Conservation (phyloP, 1,139 yeast genomes). For the Saccharomyces hybrid region DNA sequence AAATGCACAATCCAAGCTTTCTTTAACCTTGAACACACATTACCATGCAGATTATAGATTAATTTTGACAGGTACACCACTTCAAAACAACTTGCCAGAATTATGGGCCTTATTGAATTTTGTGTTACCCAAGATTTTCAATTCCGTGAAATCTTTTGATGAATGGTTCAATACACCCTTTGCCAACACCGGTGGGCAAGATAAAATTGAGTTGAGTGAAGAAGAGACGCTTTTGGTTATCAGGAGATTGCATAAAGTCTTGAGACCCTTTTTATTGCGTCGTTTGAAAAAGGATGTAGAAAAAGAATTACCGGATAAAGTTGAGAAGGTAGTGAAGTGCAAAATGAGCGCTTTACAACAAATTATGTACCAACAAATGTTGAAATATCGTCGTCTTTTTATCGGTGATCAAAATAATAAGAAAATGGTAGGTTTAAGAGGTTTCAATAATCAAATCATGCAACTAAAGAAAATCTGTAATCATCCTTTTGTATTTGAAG, state of each 20-base stretch:
- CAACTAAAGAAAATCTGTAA: slow-evolving; percentile 93
- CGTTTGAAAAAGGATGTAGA: slow-evolving; percentile 96
- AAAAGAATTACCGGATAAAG: slow-evolving; percentile 90
- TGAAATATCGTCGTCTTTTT: slow-evolving; percentile 58
- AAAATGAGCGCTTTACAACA: slow-evolving; percentile 84
- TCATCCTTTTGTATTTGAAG: slow-evolving; percentile 95
- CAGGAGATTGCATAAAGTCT: slow-evolving; percentile 90
- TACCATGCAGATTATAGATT: slow-evolving; percentile 70
- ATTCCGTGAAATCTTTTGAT: slow-evolving; percentile 77
- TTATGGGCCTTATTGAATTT: slow-evolving; percentile 76
- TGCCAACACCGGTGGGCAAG: slow-evolving; percentile 76
- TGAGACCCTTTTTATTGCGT: slow-evolving; percentile 88
- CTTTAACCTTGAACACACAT: slow-evolving; percentile 60
- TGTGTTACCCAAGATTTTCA: slow-evolving; percentile 72
- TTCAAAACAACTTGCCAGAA: slow-evolving; percentile 78
- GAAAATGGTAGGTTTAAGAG: slow-evolving; percentile 58
- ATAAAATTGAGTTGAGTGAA: slow-evolving; percentile 70
- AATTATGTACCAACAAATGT: slow-evolving; percentile 70
- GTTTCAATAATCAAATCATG: slow-evolving; percentile 88
- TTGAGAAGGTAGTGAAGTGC: slow-evolving; percentile 91
- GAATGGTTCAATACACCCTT: slow-evolving; percentile 86
- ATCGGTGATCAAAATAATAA: slow-evolving; percentile 45
- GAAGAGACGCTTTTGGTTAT: slow-evolving; percentile 93
- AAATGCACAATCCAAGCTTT: slow-evolving; percentile 66
- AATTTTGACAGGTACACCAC: slow-evolving; percentile 81